These are phyloP conservation scores for Dothideomycetidae sp. DNA, from an alignment of 2,329 filamentous ascomycete genomes.

Conservation along the genomic window DNA sequence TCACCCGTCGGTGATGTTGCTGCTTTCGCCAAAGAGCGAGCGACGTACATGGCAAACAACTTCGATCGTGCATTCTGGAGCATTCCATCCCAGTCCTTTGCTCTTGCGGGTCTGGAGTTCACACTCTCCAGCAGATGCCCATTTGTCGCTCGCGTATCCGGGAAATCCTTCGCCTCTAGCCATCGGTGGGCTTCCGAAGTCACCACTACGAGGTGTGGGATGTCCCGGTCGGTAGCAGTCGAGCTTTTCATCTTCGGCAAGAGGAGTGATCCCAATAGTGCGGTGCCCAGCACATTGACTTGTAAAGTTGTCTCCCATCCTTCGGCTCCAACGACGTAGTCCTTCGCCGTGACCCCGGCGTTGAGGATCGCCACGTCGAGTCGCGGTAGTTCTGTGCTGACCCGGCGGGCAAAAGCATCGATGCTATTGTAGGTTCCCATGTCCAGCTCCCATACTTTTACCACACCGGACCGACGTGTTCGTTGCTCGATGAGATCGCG, in stretches of 20 bases:
- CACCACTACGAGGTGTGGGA: constrained; percentile 27
- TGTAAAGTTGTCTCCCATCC: constrained; percentile 36
- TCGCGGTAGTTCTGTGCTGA: constrained; percentile 13
- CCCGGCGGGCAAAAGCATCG: constrained; percentile 22
- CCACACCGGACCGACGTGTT: constrained; percentile 20
- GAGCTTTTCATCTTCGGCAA: constrained; percentile 38
- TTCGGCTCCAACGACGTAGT: constrained; percentile 24
- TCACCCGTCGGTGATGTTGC: no score
- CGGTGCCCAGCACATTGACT: constrained; percentile 40
- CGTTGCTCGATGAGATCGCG: constrained; percentile 26
- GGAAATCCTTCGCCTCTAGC: no score
- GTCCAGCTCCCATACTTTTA: constrained; percentile 36
- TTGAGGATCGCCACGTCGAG: constrained; percentile 18
- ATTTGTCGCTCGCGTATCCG: no score
- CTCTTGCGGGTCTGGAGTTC: no score
- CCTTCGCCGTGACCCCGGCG: constrained; percentile 26
- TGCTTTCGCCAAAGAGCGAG: no score
- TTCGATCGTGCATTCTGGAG: no score
- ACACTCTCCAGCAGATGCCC: no score
- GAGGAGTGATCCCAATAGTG: constrained; percentile 36
- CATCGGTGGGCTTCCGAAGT: constrained; percentile 33
- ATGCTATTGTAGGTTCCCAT: constrained; percentile 28
- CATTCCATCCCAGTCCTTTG: no score
- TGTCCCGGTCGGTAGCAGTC: constrained; percentile 19
- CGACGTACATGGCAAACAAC: no score